A percentile compares a stretch with the other conserved stretches of the same genome.
These are phyloP conservation scores for Monosporascus sp. DNA, from an alignment of 2,329 filamentous ascomycete genomes.

Conservation along the genomic window DNA sequence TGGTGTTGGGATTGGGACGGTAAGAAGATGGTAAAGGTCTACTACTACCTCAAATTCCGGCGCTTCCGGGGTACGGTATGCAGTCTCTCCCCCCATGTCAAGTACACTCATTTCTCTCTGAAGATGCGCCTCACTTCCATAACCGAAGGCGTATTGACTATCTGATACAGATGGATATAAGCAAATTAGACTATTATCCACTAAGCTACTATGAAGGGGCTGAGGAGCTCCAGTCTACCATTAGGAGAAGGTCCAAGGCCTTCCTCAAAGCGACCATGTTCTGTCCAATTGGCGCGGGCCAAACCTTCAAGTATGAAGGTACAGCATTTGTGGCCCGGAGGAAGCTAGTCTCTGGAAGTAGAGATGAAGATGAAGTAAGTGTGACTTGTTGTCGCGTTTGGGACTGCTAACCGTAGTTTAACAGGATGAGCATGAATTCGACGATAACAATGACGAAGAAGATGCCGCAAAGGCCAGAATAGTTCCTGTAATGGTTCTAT, in stretches of 20 bases:
- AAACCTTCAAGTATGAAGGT: not conserved
- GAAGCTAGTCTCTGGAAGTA: not conserved
- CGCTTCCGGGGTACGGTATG: slow-evolving; percentile 7
- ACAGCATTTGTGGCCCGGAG: not conserved
- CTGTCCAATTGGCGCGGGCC: not conserved
- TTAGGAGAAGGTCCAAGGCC: slow-evolving; percentile 2
- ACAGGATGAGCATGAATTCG: not conserved
- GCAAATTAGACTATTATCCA: slow-evolving; percentile 8
- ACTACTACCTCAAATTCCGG: slow-evolving; percentile 6
- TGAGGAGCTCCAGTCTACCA: not conserved
- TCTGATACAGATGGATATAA: slow-evolving; percentile 3
- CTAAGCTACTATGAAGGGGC: not conserved
- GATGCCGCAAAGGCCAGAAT: not conserved
- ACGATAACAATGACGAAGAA: not conserved
- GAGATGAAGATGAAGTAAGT: not conserved
- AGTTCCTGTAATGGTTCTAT: not conserved
- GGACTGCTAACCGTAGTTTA: no score
- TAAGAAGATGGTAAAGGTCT: slow-evolving; percentile 8
- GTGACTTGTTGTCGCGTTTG: no score
- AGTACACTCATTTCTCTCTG: no score
- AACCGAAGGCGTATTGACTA: not conserved
- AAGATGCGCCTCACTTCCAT: not conserved
- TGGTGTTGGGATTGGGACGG: slow-evolving; percentile 12
- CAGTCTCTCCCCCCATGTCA: not conserved
- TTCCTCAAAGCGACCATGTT: slow-evolving; percentile 5